phyloP scores from a whole-genome alignment of 2,329 filamentous ascomycete genomes.

The Nemania sp. region DNA sequence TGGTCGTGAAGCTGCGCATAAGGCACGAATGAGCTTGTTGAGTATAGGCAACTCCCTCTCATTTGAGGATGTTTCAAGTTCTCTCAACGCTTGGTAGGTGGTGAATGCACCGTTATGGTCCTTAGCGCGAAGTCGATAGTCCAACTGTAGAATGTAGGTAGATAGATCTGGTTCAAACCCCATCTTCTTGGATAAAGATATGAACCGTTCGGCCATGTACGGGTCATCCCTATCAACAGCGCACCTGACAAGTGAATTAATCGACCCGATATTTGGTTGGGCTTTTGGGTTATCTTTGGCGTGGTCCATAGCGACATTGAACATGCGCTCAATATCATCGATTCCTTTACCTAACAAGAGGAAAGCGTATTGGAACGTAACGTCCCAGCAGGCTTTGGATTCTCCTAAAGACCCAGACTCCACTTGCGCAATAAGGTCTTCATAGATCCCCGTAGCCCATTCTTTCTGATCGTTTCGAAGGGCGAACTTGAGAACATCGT shows the following conservation, averaged over 20 bases:
- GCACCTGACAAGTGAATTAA: conserved; percentile 81
- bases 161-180: conserved; percentile 74
- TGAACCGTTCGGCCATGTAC: conserved; percentile 78
- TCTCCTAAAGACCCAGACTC: conserved; percentile 53
- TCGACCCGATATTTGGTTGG: conserved; percentile 74
- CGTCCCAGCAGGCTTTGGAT: conserved; percentile 73
- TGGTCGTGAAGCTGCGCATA: conserved; percentile 71
- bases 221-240: conserved; percentile 78
- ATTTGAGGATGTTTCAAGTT: conserved; percentile 63
- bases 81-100: conserved; percentile 73
- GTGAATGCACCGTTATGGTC: conserved; percentile 78
- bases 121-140: conserved; percentile 77
- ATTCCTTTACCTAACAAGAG: conserved; percentile 75
- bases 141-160: conserved; percentile 80
- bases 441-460: conserved; percentile 73
- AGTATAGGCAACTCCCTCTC: conserved; percentile 72
- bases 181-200: conserved; percentile 73
- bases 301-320: conserved; percentile 71
- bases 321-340: conserved; percentile 79
- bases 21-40: conserved; percentile 77
- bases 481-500: conserved; percentile 70
- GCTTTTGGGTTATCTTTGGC: conserved; percentile 60
- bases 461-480: conserved; percentile 68
- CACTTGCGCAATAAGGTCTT: conserved; percentile 58
- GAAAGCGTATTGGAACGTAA: conserved; percentile 80